These are phyloP conservation scores for Magnolia sinica DNA, from an alignment of 164 flowering plant genomes.

Conservation along the genomic window DNA sequence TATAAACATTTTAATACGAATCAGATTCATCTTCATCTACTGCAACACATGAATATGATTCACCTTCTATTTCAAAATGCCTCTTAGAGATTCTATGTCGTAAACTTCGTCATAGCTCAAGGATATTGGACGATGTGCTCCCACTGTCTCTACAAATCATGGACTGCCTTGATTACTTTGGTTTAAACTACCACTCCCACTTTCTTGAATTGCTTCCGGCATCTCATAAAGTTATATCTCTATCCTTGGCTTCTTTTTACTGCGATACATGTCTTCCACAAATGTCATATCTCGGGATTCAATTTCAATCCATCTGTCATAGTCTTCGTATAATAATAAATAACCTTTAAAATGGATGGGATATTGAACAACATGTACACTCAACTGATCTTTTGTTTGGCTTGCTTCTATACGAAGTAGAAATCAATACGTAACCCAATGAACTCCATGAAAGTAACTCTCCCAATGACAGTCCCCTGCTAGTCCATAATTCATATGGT, in stretches of 20 bases:
- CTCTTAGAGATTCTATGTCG: neutral
- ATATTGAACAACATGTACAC: neutral
- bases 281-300: neutral
- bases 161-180: neutral
- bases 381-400: neutral
- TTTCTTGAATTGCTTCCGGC: neutral
- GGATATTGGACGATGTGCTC: neutral
- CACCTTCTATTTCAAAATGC: neutral
- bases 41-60: too few species aligned
- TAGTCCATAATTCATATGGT: neutral
- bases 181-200: neutral
- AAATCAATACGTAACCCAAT: neutral
- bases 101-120: neutral
- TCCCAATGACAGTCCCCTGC: neutral
- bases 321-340: neutral
- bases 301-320: neutral
- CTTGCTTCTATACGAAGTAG: neutral
- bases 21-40: neutral
- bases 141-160: neutral
- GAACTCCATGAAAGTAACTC: neutral
- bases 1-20: neutral
- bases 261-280: neutral
- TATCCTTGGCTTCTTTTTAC: neutral
- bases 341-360: neutral
- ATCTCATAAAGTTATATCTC: neutral